Evolutionary conservation across 768 basidiomycete species (phyloP), one percentile per base, ranked within the genome.

Genomic region (Boletus coccyginus): DNA sequence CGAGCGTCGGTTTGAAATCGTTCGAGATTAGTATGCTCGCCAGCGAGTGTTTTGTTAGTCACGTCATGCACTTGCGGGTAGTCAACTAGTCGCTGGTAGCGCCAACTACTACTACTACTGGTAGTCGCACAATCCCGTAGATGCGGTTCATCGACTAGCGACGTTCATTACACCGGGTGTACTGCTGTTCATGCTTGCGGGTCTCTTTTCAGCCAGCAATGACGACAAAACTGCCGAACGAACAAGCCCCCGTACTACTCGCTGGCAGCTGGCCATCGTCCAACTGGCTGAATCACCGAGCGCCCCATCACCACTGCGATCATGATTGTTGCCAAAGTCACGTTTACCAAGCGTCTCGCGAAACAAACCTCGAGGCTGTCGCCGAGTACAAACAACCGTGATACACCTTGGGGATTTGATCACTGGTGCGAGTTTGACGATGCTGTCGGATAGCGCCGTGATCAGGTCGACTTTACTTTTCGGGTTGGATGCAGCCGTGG

Each of bases 371-470:
- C 40, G 82, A 83, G 29, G 96, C 96, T 1, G 91, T 92, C 0
- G 70, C 72, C 10, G 93, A 96, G 70, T 99, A 99, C 73, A 82
- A 76, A 61, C 74, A 76, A 76, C 11, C 82, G 90, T 36, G 74
- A 83, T 36, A 96, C 97, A 6, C 96, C 97, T 0, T 82, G 80
- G 42, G 96, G 94, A 1, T 98, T 98, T 60, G 95, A 94, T 66
- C 74, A 80, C 31, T 98, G 96, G 96, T 96, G 86, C 82, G 67
- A 72, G 44, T 98, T 93, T 70, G 90, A 21, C 21, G 21, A 21
- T 21, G 21, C 21, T 21, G 21, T 21, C 21, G 21, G 21, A 21
- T 21, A 21, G 21, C 21, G 21, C 21, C 21, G 21, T 21, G 21
- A 21, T 21, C 21, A 21, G 21, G 21, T 21, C 21, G 21, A 21